Base-by-base conservation (phyloP, 306 rosid species). In the Quercus cerris region DNA sequence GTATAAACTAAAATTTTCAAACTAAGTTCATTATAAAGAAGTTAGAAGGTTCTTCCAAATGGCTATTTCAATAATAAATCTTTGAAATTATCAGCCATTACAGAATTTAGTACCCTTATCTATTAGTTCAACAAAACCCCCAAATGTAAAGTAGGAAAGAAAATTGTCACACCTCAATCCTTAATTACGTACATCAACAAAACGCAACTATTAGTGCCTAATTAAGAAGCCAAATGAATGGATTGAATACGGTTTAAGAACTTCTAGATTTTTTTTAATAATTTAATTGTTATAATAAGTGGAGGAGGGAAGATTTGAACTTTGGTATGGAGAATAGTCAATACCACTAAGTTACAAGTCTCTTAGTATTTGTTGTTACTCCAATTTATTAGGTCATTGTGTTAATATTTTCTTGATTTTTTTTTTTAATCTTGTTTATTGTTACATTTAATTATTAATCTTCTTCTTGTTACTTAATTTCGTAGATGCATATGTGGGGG, bases 401-500 rank as follows among this genome's bases (percentile, higher is more conserved):
- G 17, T 28, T 64, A 0, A 8, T 38, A 64, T 28, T 27, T 63
- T 27, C 19, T 22, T 59, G 11, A 10, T 6, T 59, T 59, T 1
- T 58, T n/a, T n/a, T 59, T 22, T 51, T 23, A 23, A 23, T 74
- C 70, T 56, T 51, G 27, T 51, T 58, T 64, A 27, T 57, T 44
- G 71, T 79, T 25, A 11, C 7, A 62, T 80, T 14, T 56, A 56
- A 41, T 64, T 51, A 28, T 67, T 30, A 63, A n/a, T 51, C 0
- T 58, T 41, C 22, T 20, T 22, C 12, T 27, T 35, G 44, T 15
- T 12, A 41, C 75, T 33, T 75, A 14, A n/a, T 31, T 66, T 6
- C 59, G 57, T 64, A 94, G 99, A 94, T 94, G 99, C 99, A 94
- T 82, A 94, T 94, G 99, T 94, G 99, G 99, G 99, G 99, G 87